Conservation (phyloP, 192 early-diverging fungal species). For the Rhizophagus clarus region DNA sequence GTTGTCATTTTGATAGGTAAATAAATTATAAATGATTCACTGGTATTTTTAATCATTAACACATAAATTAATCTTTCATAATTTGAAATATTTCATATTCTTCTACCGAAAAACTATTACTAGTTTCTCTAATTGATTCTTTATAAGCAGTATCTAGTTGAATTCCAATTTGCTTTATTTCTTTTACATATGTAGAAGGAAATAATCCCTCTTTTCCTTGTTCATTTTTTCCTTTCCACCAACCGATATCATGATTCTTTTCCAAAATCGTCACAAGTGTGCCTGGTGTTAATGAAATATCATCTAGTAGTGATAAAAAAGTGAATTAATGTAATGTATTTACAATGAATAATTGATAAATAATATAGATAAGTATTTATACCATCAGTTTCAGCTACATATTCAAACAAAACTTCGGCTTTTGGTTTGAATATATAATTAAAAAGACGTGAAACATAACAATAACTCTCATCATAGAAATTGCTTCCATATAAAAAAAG, state of each 20-base stretch:
- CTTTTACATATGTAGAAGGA: slow-evolving; percentile 57
- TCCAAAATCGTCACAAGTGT: slow-evolving; percentile 48
- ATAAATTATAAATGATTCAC: too few species aligned
- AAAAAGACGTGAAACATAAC: too few species aligned
- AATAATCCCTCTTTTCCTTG: slow-evolving; percentile 56
- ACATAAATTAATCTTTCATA: too few species aligned
- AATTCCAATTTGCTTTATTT: slow-evolving; percentile 41
- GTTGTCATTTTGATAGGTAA: too few species aligned
- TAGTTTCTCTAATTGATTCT: too few species aligned
- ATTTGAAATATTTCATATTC: too few species aligned
- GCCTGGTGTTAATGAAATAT: slow-evolving; percentile 49
- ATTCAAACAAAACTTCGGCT: slow-evolving; percentile 52
- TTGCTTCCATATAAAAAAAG: too few species aligned
- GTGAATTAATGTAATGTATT: background rate
- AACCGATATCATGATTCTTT: slow-evolving; percentile 52
- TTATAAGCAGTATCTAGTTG: too few species aligned
- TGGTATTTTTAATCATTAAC: too few species aligned
- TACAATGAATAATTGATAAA: background rate
- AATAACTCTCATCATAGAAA: too few species aligned
- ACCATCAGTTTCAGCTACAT: slow-evolving; percentile 53
- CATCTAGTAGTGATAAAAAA: slow-evolving; percentile 42
- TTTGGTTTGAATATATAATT: slow-evolving; percentile 32
- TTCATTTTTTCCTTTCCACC: slow-evolving; percentile 59
- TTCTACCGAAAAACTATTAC: too few species aligned
- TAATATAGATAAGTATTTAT: background rate